Evolutionary conservation across 495 filamentous ascomycete species (phyloP), one percentile per base, ranked within the genome.

Genomic region (Penicillium malachiteum): DNA sequence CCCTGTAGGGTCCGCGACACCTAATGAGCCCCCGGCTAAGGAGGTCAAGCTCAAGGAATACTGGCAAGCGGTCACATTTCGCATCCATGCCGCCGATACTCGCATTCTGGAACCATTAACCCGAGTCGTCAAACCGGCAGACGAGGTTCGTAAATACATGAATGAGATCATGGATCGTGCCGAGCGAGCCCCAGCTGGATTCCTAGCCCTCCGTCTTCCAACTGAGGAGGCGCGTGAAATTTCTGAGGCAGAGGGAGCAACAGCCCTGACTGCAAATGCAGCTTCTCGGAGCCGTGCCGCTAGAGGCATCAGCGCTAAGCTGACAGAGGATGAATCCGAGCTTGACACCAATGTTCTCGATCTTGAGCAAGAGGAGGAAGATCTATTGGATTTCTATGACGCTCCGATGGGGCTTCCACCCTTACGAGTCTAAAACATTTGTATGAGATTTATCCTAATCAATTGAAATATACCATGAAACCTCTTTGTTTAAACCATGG

Each of bases 1-100:
- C 1, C 38, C 45, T 0, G 49, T 59, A 9, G 50, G 42, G 1
- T 38, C 45, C 0, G 49, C 65, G 9, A 51, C 56, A 3, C 40
- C 62, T 1, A 45, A 10, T 6, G 50, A 50, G 26, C 43, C 49
- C 1, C 13, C 59, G 11, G 9, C 16, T 11, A 63, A 55, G 1
- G 59, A 61, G 10, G 58, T 56, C 26, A 74, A 77, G 51, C 54
- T 79, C 67, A 70, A 79, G 52, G 91, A 92, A 56, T 96, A 94
- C 71, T 97, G 95, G 68, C 90, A 96, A 61, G 91, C 93, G 3
- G 78, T 97, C 31, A 97, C 94, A 0, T 83, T 96, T 50, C 85
- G 89, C 44, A 78, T 96, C 42, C 81, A 82, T 56, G 78, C 86
- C 16, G 73, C 79, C 14, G 80, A 83, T 44, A 76, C 82, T 8